A percentile compares a stretch with the other conserved stretches of the same genome.
These are phyloP conservation scores for Glonium stellatum DNA, from an alignment of 495 filamentous ascomycete species.

Conservation along the genomic window DNA sequence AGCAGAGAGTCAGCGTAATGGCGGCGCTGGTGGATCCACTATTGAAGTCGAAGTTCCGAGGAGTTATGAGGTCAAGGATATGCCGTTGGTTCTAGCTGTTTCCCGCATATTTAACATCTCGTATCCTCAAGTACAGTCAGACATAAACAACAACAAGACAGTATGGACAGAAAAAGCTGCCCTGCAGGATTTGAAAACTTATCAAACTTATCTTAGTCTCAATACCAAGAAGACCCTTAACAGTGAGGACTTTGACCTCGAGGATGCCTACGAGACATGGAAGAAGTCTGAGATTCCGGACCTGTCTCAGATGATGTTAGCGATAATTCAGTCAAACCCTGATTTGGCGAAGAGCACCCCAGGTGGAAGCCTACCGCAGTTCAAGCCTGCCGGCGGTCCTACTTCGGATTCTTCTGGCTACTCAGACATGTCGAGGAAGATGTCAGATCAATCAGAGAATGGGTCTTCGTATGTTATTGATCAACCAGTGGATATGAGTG, in stretches of 20 bases:
- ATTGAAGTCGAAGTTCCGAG: slow-evolving; percentile 74
- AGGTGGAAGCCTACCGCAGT: slow-evolving; percentile 45
- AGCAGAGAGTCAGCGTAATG: slow-evolving; percentile 47
- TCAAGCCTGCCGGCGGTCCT: slow-evolving; percentile 40
- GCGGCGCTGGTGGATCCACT: slow-evolving; percentile 50
- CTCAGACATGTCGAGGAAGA: slow-evolving; percentile 53
- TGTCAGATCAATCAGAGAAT: slow-evolving; percentile 40
- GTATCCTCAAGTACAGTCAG: slow-evolving; percentile 68
- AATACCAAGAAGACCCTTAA: slow-evolving; percentile 71
- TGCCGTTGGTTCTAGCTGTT: slow-evolving; percentile 85
- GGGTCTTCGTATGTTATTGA: slow-evolving; percentile 62
- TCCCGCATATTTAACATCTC: slow-evolving; percentile 74
- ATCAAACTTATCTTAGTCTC: slow-evolving; percentile 77
- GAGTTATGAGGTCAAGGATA: slow-evolving; percentile 91
- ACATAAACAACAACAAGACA: slow-evolving; percentile 73
- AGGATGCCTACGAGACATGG: slow-evolving; percentile 87
- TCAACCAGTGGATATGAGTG: slow-evolving; percentile 68
- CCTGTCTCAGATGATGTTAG: slow-evolving; percentile 85
- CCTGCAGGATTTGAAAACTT: slow-evolving; percentile 82
- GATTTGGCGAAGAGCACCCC: slow-evolving; percentile 69
- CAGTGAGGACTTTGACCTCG: slow-evolving; percentile 80
- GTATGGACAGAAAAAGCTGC: slow-evolving; percentile 89
- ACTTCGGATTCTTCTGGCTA: slow-evolving; percentile 47
- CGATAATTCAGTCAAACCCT: slow-evolving; percentile 78
- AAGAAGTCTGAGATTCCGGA: slow-evolving; percentile 75